Base-by-base conservation (phyloP, 75 land plant species). In the Cunninghamia lanceolata region DNA sequence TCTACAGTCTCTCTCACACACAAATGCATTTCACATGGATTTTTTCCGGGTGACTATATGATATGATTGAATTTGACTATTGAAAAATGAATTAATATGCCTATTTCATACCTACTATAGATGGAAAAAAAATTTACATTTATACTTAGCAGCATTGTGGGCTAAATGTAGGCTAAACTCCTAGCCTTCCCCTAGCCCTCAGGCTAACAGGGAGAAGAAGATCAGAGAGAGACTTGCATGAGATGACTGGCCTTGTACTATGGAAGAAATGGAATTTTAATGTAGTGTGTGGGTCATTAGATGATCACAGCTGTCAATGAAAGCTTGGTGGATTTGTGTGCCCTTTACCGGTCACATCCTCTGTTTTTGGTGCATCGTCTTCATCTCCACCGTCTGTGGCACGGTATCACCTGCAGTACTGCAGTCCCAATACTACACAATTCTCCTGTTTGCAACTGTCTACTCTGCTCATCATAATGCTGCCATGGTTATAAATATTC, bases 341-440 rank as follows among this genome's bases (percentile, higher is more conserved):
- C 82, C 82, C 82, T 79, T 42, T 43, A 4, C 82, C 82, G 47
- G 82, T 79, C 82, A 79, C 82, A 79, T 79, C 82, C 82, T 43
- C n/a, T 79, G 25, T 43, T 42, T 39, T 43, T 79, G 25, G 42
- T 79, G 46, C 19, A 40, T 43, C 45, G 6, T 38, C 45, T 42
- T 19, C 82, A 79, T 42, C 82, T 79, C 82, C 82, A 79, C 82
- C 82, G 80, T 77, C 39, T 79, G 46, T 21, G 46, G 82, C 82
- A 79, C 82, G 80, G 80, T 39, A 77, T 77, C 80, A 40, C 42
- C 80, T 79, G 46, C 46, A 79, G 46, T 42, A 8, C 82, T 79
- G 46, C 45, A 40, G 45, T 43, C 82, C 82, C 30, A 39, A 40
- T 28, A 79, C 82, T 28, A 9, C 47, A 21, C 82, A 76, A 9